These are phyloP conservation scores for Yamadazyma siamensis DNA, from an alignment of 1,139 yeast genomes.

Conservation along the genomic window DNA sequence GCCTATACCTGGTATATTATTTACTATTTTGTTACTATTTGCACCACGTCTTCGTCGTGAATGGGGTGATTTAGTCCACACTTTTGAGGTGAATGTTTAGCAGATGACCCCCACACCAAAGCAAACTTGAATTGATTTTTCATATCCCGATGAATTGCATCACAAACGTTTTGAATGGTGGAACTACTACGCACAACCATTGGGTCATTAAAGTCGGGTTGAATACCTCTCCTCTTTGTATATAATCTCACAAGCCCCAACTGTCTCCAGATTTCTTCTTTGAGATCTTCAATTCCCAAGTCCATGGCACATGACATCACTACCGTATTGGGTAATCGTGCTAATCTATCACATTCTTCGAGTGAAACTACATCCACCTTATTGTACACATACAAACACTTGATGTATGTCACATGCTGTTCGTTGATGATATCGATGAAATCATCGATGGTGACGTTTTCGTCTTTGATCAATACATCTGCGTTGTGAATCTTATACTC, in stretches of 20 bases:
- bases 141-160: constrained; percentile 88
- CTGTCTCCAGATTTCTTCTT: constrained; percentile 92
- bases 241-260: constrained; percentile 74
- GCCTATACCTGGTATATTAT: too few relatives aligned
- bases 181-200: constrained; percentile 83
- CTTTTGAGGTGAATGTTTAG: constrained; percentile 95
- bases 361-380: constrained; percentile 93
- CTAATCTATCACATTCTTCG: constrained; percentile 90
- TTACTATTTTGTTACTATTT: constrained; percentile 68
- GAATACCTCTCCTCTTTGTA: constrained; percentile 78
- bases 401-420: constrained; percentile 80
- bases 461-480: constrained; percentile 87
- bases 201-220: constrained; percentile 83
- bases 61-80: constrained; percentile 85
- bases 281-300: constrained; percentile 80
- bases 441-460: constrained; percentile 86
- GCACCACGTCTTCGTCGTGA: constrained; percentile 92
- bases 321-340: constrained; percentile 86
- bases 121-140: constrained; percentile 92
- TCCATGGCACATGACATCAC: constrained; percentile 91
- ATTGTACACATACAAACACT: constrained; percentile 90
- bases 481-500: constrained; percentile 93
- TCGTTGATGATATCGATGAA: constrained; percentile 90
- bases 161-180: constrained; percentile 83
- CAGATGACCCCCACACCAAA: constrained; percentile 92